Percentiles rank a stretch among this genome's conserved stretches.
These are phyloP conservation scores for Agaricus subrufescens DNA, from an alignment of 768 basidiomycete species.

Conservation along the genomic window DNA sequence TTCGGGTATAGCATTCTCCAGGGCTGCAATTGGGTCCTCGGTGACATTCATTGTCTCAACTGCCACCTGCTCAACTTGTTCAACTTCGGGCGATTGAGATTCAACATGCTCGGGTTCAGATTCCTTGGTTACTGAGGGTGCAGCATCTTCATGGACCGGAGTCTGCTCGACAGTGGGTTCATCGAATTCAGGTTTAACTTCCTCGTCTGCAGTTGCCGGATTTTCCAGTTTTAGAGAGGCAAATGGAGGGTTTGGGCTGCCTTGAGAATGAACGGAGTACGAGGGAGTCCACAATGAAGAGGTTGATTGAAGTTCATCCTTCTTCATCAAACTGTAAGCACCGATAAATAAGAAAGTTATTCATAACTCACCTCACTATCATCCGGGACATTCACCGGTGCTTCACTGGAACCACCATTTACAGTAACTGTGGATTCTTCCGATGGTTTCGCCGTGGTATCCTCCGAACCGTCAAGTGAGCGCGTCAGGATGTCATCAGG, in stretches of 20 bases:
- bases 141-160: background rate
- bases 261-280: conserved; percentile 37
- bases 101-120: background rate
- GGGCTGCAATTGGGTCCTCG: background rate
- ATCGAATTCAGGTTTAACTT: background rate
- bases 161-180: background rate
- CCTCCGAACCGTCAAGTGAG: conserved; percentile 3
- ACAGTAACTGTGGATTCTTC: background rate
- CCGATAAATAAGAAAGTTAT: background rate
- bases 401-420: background rate
- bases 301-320: background rate
- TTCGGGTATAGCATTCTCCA: background rate
- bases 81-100: background rate
- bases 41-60: background rate
- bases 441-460: background rate
- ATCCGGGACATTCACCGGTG: background rate
- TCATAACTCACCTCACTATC: background rate
- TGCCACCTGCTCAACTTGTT: background rate
- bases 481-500: conserved; percentile 13
- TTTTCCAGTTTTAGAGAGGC: background rate
- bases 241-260: conserved; percentile 20
- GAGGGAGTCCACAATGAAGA: conserved; percentile 30
- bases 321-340: background rate
- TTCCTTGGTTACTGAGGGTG: background rate
- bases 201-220: background rate